phyloP scores from a whole-genome alignment of 306 rosid genomes.

The Sphenostylis stenocarpa region DNA sequence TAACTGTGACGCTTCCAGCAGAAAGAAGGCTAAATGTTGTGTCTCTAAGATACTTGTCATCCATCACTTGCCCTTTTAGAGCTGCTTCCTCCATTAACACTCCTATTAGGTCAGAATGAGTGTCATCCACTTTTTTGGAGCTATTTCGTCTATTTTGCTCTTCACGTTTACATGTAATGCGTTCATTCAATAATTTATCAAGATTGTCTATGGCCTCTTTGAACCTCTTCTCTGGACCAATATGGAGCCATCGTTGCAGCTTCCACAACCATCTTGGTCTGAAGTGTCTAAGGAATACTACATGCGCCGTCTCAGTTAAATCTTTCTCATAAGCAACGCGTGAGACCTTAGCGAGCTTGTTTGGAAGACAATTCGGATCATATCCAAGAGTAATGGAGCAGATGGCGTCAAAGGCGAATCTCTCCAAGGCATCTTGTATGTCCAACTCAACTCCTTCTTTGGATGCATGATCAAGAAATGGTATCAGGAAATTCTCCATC shows the following conservation, averaged over 20 bases:
- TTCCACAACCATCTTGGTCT: conserved; percentile 34
- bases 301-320: conserved; percentile 25
- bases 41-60: conserved; percentile 16
- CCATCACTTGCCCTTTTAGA: not conserved
- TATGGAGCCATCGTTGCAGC: conserved; percentile 28
- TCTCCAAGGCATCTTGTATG: conserved; percentile 34
- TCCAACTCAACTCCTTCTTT: conserved; percentile 6
- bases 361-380: conserved; percentile 38
- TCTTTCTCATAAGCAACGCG: conserved; percentile 24
- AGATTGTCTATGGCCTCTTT: not conserved
- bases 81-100: not conserved
- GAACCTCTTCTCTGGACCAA: conserved; percentile 2
- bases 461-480: conserved; percentile 30
- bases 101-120: not conserved
- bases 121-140: not conserved
- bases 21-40: not conserved
- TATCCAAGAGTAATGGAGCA: conserved; percentile 23
- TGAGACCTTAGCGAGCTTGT: not conserved
- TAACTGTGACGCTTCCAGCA: conserved; percentile 1
- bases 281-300: not conserved
- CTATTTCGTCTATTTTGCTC: not conserved
- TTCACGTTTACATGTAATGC: conserved; percentile 21
- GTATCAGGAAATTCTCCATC: conserved; percentile 33
- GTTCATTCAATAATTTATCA: conserved; percentile 23
- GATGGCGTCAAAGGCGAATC: conserved; percentile 14